Evolutionary conservation across 257 asterid species (phyloP).

Genomic region (Capsicum baccatum): DNA sequence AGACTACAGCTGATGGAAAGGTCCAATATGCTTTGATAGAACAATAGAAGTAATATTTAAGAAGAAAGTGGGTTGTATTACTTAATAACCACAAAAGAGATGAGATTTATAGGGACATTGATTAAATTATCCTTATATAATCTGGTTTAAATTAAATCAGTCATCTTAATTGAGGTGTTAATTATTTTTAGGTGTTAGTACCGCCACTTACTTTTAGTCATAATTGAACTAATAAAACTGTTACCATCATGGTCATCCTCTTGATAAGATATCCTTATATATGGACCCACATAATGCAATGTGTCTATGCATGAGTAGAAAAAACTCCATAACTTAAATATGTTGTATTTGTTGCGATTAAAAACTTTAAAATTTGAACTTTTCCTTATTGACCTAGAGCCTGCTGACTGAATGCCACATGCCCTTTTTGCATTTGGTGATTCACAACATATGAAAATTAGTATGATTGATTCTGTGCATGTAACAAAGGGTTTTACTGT

Average conservation of each 20-base stretch:
- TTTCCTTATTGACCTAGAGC: conserved; percentile 29
- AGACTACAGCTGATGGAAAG: not conserved
- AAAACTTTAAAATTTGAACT: conserved; percentile 27
- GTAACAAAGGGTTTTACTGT: not conserved
- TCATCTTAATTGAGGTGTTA: conserved; percentile 34
- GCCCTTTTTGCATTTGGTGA: conserved; percentile 7
- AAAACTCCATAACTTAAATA: conserved; percentile 25
- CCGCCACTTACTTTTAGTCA: conserved; percentile 42
- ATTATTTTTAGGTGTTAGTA: conserved; percentile 44
- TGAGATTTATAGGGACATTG: conserved; percentile 39
- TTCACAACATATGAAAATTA: conserved; percentile 21
- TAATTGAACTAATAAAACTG: conserved; percentile 30
- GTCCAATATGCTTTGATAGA: not conserved
- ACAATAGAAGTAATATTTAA: not conserved
- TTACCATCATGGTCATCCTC: not conserved
- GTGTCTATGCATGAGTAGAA: conserved; percentile 21
- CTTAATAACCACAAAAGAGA: not conserved
- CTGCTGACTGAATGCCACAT: not conserved
- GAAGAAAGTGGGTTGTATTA: conserved; percentile 8
- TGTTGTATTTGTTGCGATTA: conserved; percentile 33
- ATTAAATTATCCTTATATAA: conserved; percentile 11
- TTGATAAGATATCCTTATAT: conserved; percentile 7
- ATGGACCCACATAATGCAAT: conserved; percentile 19
- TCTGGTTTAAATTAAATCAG: conserved; percentile 34
- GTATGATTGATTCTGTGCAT: conserved; percentile 7